Base-by-base conservation (phyloP, 2,329 filamentous ascomycete genomes). In the Fusarium sp. region DNA sequence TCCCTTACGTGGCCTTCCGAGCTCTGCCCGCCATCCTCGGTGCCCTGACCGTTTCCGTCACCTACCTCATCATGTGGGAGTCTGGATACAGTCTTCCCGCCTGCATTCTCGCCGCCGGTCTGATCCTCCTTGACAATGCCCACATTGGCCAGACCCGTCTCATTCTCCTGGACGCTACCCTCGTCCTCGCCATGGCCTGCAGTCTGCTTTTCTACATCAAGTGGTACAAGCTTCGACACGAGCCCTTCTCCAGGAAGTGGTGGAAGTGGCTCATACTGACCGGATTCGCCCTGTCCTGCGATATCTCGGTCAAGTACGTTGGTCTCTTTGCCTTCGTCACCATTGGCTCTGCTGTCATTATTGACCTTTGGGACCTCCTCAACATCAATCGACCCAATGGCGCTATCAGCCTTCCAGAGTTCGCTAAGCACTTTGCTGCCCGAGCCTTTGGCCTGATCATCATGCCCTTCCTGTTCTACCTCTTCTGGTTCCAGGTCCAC, bases 401-500 rank as follows among this genome's bases (percentile, higher is more conserved):
- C 58, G 89, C 94, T n/a, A 88, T 99, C 79, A 92, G 87, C 78
- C 87, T 99, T 77, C 87, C 90, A 58, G 89, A 94, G 47, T 98
- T 98, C 81, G 90, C 88, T 75, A 96, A 97, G 86, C 97, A 99
- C 85, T 97, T 99, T 81, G 90, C 87, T 43, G 97, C 97, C 72
- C 94, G 97, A 62, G 90, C 92, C n/a, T 87, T 97, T 73, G 95
- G 94, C 15, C 87, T 99, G 65, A 94, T 98, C 78, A 82, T 98
- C 76, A 90, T 98, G 76, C 97, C 97, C 15, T 98, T 99, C 88
- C 88, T 98, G 80, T 97, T 99, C 85, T 99, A 99, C 84, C 90
- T 99, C 56, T 98, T 99, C 89, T 99, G 97, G 97, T 99, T 99
- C 92, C 97, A 99, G 88, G 95, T 99, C 33, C 97, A 99, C 86